Evolutionary conservation across 768 basidiomycete species (phyloP), one percentile per base, ranked within the genome.

Genomic region (Pleurotus sapidus): DNA sequence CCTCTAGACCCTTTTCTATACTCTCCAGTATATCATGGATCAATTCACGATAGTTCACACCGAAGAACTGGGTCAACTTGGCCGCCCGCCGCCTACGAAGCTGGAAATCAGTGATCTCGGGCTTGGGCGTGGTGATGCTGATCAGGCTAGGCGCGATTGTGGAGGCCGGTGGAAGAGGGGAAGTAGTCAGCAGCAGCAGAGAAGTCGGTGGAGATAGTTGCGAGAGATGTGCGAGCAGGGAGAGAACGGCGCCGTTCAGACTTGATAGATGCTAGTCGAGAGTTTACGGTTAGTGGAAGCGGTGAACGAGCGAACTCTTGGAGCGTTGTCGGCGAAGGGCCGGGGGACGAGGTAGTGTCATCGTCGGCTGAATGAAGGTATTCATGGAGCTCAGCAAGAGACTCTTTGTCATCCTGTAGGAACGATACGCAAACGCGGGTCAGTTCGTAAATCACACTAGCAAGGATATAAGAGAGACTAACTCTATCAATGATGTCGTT

Each of bases 51-150:
- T 94, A 93, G 68, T 91, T 82, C 42, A 93, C 92, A 20, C 91
- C 91, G 71, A 94, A 94, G 78, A 93, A 93, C 71, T 87, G 80
- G 24, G 88, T 87, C 59, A 94, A 78, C 75, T 94, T 94, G 60
- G 91, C 91, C 4, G 91, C 91, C 57, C 86, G 77, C 42, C 84
- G 76, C 54, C 92, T 77, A 47, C 91, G 85, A 56, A 79, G 68
- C 68, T 93, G 88, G 77, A 93, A 93, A 58, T 78, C 73, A 12
- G 73, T 73, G 59, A 76, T 60, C 9, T 82, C 77, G 3, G 80
- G 74, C 57, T 77, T 74, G 23, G 78, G 69, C 17, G 79, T 62
- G 14, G 70, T 42, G 34, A 74, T 42, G 51, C 71, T 62, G 15
- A 70, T 46, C 24, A 75, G 37, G 53, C 71, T 78, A n/a, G 39